Conservation (phyloP, 2,329 filamentous ascomycete genomes). For the Fusarium sp. region DNA sequence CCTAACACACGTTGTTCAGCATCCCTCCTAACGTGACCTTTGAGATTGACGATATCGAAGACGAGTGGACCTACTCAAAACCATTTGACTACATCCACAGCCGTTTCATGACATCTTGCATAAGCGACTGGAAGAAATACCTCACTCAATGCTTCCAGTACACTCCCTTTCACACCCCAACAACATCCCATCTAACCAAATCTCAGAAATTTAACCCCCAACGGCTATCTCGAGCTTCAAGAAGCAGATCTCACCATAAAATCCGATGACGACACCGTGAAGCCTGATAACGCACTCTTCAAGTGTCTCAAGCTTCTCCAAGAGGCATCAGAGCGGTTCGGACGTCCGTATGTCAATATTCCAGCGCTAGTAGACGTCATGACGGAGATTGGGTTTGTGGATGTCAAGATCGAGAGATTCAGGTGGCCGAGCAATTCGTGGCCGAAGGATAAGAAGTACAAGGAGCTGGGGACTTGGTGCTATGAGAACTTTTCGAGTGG, state of each 20-base stretch:
- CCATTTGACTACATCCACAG: not conserved
- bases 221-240: not conserved
- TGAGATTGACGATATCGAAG: not conserved
- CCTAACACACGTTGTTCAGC: rapidly evolving
- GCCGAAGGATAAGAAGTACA: not conserved
- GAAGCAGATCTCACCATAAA: not conserved
- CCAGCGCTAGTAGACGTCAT: not conserved
- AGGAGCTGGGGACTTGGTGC: not conserved
- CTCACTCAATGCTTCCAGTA: not conserved
- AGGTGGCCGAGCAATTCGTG: not conserved
- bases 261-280: not conserved
- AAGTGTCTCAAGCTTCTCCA: not conserved
- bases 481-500: not conserved
- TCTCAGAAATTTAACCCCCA: not conserved
- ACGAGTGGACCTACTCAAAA: not conserved
- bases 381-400: not conserved
- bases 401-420: not conserved
- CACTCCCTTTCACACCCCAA: rapidly evolving
- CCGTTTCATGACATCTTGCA: not conserved
- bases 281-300: not conserved
- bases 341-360: not conserved
- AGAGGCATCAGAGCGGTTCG: not conserved
- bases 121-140: not conserved
- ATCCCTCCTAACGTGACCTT: not conserved
- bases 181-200: not conserved